Evolutionary conservation across 768 basidiomycete genomes (phyloP), one percentile per base, ranked within the genome.

Genomic region (Agaricus sinodeliciosus): DNA sequence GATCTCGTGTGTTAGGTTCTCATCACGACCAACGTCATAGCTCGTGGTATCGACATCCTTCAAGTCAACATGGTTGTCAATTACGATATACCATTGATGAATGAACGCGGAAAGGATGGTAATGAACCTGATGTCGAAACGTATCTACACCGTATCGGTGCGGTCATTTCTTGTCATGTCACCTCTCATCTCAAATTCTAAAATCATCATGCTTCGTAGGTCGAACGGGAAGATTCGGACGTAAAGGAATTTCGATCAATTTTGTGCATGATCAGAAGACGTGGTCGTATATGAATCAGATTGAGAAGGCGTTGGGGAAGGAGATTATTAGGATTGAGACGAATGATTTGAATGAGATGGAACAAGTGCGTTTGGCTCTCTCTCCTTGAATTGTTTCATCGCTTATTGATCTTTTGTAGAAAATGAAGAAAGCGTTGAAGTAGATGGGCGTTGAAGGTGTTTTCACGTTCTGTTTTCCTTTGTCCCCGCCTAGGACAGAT

Each of bases 51-150:
- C 72, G 96, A 99, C 62, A 96, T 99, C 63, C 77, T 93, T 51
- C 95, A 97, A 73, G 96, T 99, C 61, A 99, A 97, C 76, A 94
- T 99, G 94, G 95, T 98, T n/a, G 93, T 99, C 68, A 98, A 98
- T 71, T 99, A 98, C 64, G 94, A 97, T 64, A 78, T 96, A 25
- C 94, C 94, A 0, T 72, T 93, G 43, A 82, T 90, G 79, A 85
- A 82, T 59, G 87, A 90, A 61, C 82, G 87, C 12, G 71, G 74
- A 49, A 67, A 72, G 58, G 67, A 65, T 19, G 85, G 88, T 56
- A 77, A 67, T 59, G 74, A 70, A 54, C 92, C 93, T 0, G 96
- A 99, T 65, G 77, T 94, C 43, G 96, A 98, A 74, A 98, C 95
- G 0, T 99, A 99, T 65, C 86, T 98, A 43, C 96, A 99, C 69